Evolutionary conservation across 139 green algal species (phyloP), one percentile per base, ranked within the genome.

Genomic region (Penium margaritaceum): DNA sequence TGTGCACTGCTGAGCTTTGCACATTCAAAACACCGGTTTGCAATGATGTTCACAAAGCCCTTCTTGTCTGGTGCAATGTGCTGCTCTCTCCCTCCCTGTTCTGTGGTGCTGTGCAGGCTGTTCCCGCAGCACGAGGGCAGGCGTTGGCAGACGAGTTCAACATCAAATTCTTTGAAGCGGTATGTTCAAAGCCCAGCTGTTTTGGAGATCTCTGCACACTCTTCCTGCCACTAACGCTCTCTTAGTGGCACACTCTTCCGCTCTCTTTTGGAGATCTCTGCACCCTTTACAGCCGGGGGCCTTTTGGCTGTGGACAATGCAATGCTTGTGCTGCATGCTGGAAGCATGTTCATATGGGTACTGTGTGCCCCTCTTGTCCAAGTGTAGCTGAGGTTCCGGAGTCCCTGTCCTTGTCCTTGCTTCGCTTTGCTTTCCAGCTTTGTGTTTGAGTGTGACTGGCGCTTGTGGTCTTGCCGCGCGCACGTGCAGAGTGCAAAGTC

Each of bases 81-180:
- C n/a, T n/a, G n/a, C n/a, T n/a, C n/a, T n/a, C n/a, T n/a, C 34
- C 4, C 35, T 21, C 9, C n/a, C 60, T 68, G 60, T 44, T 61
- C 3, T 68, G 60, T 19, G 30, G 21, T 63, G 9, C 36, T 53
- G 14, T 36, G 17, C 73, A 80, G 73, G 65, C 65, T 55, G 90
- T 98, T 43, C 77, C 90, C 0, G 88, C 81, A 55, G 80, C 32
- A 19, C 69, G 82, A 21, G 93, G 90, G 0, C 79, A 94, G 80
- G 90, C 90, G 19, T 78, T 98, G 47, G 93, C 93, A 3, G 84
- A 95, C 33, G 93, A 98, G 79, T 96, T 90, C 68, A 70, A 81
- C 12, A 91, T 97, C 30, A 79, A 83, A 6, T 97, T 97, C 67
- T 95, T 95, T 77, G 92, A 97, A 85, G 95, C 91, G 21, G 73